Conservation (phyloP, 495 filamentous ascomycete species). For the Daldinia childiae region DNA sequence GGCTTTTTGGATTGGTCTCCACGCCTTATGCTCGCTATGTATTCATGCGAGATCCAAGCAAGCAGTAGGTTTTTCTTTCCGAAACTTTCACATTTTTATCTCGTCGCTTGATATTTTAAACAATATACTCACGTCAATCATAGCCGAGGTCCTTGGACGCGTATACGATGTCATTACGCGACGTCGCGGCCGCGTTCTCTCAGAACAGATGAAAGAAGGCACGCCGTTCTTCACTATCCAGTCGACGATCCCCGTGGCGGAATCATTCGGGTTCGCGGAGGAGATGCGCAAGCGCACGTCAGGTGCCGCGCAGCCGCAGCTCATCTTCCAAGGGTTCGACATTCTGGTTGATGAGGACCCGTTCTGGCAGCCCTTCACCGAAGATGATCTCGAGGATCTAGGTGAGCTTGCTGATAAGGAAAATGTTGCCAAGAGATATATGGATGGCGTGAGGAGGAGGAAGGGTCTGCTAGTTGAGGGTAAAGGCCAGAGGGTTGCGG, state of each 20-base stretch:
- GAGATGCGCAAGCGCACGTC: slow-evolving; percentile 95
- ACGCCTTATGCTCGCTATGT: slow-evolving; percentile 95
- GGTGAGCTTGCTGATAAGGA: slow-evolving; percentile 92
- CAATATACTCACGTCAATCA: slow-evolving; percentile 25
- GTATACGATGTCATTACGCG: slow-evolving; percentile 94
- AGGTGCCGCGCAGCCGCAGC: slow-evolving; percentile 88
- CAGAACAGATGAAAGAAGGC: slow-evolving; percentile 91
- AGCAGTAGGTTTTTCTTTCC: slow-evolving; percentile 68
- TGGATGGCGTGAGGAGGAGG: slow-evolving; percentile 83
- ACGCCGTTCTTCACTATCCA: slow-evolving; percentile 95
- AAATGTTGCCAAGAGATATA: slow-evolving; percentile 95
- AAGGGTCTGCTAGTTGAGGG: slow-evolving; percentile 90
- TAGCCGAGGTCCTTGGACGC: slow-evolving; percentile 91
- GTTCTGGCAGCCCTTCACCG: slow-evolving; percentile 96
- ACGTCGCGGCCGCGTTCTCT: slow-evolving; percentile 87
- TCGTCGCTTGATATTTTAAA: not conserved
- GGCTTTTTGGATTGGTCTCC: slow-evolving; percentile 97
- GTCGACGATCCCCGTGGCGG: slow-evolving; percentile 85
- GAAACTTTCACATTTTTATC: not conserved
- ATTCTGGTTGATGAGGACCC: slow-evolving; percentile 86
- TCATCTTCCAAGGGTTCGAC: slow-evolving; percentile 93
- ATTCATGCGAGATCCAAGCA: slow-evolving; percentile 96
- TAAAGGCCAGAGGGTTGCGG: slow-evolving; percentile 67
- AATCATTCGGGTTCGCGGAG: slow-evolving; percentile 94
- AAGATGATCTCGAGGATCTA: slow-evolving; percentile 95